Conservation (phyloP, 1,284 basidiomycete genomes). For the Pyrrhoderma lamaoense region DNA sequence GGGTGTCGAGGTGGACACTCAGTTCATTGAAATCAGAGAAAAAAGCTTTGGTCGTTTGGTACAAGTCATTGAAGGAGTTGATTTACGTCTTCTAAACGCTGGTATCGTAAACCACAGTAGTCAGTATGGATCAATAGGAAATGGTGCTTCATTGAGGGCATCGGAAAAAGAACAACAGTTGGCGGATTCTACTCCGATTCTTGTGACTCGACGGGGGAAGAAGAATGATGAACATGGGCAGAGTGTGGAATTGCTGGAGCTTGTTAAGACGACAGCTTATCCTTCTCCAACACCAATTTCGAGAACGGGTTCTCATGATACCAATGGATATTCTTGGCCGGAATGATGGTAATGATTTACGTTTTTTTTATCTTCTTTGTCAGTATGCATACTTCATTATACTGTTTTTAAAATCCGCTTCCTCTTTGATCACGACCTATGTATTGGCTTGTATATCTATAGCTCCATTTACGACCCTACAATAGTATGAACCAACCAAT, state of each 20-base stretch:
- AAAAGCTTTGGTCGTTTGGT: slow-evolving; percentile 54
- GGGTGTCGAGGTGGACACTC: slow-evolving; percentile 22
- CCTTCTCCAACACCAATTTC: background rate
- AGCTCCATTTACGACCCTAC: too few relatives aligned
- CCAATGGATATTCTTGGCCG: too few relatives aligned
- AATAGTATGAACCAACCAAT: too few relatives aligned
- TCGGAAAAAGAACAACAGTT: slow-evolving; percentile 23
- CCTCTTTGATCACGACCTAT: too few relatives aligned
- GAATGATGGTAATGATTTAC: too few relatives aligned
- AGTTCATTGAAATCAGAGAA: slow-evolving; percentile 67
- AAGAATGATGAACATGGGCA: slow-evolving; percentile 50
- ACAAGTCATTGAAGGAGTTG: slow-evolving; percentile 64
- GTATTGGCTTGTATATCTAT: too few relatives aligned
- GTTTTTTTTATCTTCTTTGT: too few relatives aligned
- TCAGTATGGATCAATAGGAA: background rate
- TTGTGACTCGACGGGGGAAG: slow-evolving; percentile 46
- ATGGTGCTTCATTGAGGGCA: background rate
- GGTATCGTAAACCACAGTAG: background rate
- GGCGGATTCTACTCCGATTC: slow-evolving; percentile 40
- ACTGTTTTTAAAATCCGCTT: too few relatives aligned
- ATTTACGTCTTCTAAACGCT: slow-evolving; percentile 55
- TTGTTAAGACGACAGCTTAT: slow-evolving; percentile 60
- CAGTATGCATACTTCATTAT: too few relatives aligned
- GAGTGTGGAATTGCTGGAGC: slow-evolving; percentile 57
- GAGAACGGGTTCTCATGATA: too few relatives aligned